Evolutionary conservation across 208 protist species (phyloP), one percentile per base, ranked within the genome.

Genomic region (Trypanosoma grayi): DNA sequence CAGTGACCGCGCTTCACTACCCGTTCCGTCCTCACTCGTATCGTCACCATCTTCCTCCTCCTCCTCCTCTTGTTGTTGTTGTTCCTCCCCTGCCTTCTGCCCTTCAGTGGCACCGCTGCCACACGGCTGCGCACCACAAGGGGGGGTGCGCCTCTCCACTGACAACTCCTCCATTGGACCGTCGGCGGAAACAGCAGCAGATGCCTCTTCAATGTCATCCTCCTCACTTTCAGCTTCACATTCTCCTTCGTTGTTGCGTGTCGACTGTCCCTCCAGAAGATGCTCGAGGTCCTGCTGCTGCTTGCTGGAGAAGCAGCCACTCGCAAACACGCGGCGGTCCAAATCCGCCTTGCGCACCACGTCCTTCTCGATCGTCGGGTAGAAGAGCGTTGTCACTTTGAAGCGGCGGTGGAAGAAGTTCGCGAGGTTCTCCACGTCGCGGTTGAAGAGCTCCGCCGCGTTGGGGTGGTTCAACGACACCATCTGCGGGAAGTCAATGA

Each of bases 401-500:
- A 98, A 99, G 25, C 87, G 79, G 36, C 93, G 85, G 31, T 82
- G 66, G 70, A 99, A 99, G 66, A 98, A 99, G 14, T 76, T 89
- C 30, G 87, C 80, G 24, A 99, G 79, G 68, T 98, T 98, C 16
- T 96, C 57, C n/a, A 99, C 94, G 85, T 99, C 98, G 34, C 98
- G 91, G 45, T 98, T 79, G 73, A 99, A 99, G 45, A 93, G 83
- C 64, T 95, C 89, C 24, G 84, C 60, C 16, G 98, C 98, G 66
- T 99, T 99, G 20, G 39, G 50, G 75, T 99, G 97, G 28, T 85
- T 91, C 13, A 86, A 98, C 7, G 98, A 99, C 10, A 99, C 80
- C 98, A 99, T 99, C 75, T 99, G 98, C 28, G 98, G 98, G 55
- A 99, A 99, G 79, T 99, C 98, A 81, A 99, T 99, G 27, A 99